Conservation (phyloP, 2,329 filamentous ascomycete genomes). For the Emergomyces africanus region DNA sequence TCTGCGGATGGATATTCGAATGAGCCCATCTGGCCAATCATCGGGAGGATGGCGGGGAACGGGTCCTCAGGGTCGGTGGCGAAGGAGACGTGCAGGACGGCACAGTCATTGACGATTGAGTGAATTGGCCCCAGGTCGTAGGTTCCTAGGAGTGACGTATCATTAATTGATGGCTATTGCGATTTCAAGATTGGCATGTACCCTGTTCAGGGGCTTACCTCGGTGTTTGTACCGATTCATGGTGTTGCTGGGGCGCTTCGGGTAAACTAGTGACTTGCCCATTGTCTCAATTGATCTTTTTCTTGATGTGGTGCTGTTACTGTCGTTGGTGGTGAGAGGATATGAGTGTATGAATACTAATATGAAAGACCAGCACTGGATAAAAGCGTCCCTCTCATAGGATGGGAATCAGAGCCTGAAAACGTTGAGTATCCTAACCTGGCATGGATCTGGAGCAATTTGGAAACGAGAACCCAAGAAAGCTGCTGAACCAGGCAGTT, state of each 20-base stretch:
- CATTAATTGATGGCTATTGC: constrained; percentile 6
- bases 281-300: constrained; percentile 15
- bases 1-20: constrained; percentile 50
- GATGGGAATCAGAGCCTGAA: neutral
- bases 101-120: constrained; percentile 57
- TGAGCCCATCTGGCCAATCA: constrained; percentile 73
- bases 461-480: neutral
- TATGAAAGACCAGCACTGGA: neutral
- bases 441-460: neutral
- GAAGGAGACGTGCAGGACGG: constrained; percentile 71
- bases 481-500: neutral
- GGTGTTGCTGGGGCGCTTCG: constrained; percentile 50
- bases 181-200: neutral
- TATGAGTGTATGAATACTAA: neutral
- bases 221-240: constrained; percentile 54
- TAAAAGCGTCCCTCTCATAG: neutral
- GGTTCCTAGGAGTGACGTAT: constrained; percentile 37
- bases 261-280: constrained; percentile 41
- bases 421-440: neutral
- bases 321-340: neutral
- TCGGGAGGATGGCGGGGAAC: constrained; percentile 67
- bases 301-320: too few species aligned
- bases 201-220: constrained; percentile 33
- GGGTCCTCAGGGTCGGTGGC: constrained; percentile 46
- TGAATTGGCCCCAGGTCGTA: constrained; percentile 67